phyloP scores from a whole-genome alignment of 208 protist species.

The Perkinsela sp. region DNA sequence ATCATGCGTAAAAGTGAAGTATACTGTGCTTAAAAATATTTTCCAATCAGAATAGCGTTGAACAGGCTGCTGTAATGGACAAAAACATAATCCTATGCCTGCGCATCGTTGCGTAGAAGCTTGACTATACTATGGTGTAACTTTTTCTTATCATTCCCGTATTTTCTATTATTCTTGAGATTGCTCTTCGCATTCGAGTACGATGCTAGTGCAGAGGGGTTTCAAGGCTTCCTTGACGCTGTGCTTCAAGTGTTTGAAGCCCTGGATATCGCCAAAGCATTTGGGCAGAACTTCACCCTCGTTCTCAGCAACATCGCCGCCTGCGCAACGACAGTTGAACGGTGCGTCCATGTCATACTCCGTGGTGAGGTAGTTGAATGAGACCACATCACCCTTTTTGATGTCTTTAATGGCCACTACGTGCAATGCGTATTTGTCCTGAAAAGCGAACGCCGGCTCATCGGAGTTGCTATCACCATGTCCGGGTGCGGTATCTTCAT shows the following conservation, averaged over 20 bases:
- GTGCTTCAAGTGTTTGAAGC: background rate
- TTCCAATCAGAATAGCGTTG: too few relatives aligned
- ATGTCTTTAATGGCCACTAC: conserved; percentile 29
- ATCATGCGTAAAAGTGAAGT: too few relatives aligned
- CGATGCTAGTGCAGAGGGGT: background rate
- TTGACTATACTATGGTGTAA: too few relatives aligned
- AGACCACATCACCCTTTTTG: conserved; percentile 17
- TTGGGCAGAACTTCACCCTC: background rate
- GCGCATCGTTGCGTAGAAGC: too few relatives aligned
- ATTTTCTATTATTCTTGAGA: background rate
- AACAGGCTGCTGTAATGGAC: too few relatives aligned
- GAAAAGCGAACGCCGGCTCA: background rate
- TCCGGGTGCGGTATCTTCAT: background rate
- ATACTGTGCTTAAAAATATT: too few relatives aligned
- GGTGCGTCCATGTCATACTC: conserved; percentile 54
- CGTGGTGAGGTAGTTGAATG: conserved; percentile 55
- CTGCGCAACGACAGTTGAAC: conserved; percentile 22
- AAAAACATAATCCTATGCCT: too few relatives aligned
- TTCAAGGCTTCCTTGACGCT: background rate
- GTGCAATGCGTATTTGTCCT: conserved; percentile 16
- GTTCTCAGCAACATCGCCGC: background rate
- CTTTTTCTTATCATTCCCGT: too few relatives aligned
- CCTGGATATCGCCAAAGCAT: background rate
- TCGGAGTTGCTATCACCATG: background rate
- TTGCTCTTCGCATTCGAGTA: background rate